Evolutionary conservation across 768 basidiomycete species (phyloP).

Genomic region (Hericium alpestre): DNA sequence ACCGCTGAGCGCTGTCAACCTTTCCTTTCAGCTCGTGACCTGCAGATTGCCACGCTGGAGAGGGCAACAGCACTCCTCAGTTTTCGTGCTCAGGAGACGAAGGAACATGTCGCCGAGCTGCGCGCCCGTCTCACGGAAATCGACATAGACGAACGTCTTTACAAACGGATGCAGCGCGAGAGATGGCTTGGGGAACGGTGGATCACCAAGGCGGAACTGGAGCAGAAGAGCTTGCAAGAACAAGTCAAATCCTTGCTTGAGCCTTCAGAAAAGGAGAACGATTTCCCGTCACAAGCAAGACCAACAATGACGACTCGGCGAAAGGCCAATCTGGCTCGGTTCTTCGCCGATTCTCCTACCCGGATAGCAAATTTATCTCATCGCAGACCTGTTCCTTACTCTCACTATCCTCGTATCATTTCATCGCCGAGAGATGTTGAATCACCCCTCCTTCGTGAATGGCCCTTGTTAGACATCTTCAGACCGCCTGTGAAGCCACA

Average conservation of each 20-base stretch:
- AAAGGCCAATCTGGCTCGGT: conserved; percentile 9
- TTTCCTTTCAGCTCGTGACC: neutral
- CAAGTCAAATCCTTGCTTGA: neutral
- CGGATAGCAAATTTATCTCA: neutral
- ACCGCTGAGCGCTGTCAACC: neutral
- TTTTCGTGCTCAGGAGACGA: neutral
- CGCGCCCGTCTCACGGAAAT: conserved; percentile 6
- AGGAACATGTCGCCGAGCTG: conserved; percentile 6
- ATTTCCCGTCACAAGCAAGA: neutral
- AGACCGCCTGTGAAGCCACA: neutral
- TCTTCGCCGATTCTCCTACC: conserved; percentile 12
- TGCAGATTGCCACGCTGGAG: neutral
- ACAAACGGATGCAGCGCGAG: conserved; percentile 4
- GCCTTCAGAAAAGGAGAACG: neutral
- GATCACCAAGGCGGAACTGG: conserved; percentile 5
- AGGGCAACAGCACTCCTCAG: neutral
- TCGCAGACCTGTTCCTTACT: neutral
- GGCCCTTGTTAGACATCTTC: neutral
- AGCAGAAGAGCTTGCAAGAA: neutral
- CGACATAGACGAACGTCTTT: neutral
- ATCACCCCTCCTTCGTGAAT: neutral
- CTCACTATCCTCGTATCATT: neutral
- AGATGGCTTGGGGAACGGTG: conserved; percentile 12
- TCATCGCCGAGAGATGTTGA: neutral
- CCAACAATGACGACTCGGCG: neutral